These are phyloP conservation scores for Parsonsia alboflavescens DNA, from an alignment of 257 asterid genomes.

Conservation along the genomic window DNA sequence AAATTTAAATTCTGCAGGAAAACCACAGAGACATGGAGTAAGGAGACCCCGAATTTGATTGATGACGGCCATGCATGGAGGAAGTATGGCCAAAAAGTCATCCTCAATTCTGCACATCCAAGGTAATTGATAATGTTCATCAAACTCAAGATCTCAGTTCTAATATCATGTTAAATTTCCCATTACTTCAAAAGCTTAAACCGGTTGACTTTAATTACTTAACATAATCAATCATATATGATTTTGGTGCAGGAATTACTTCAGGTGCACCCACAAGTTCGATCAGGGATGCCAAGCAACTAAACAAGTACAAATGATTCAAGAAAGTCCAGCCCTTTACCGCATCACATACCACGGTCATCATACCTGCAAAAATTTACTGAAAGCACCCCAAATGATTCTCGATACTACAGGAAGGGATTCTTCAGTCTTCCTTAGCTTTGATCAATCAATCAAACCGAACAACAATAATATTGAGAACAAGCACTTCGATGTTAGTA, in stretches of 20 bases:
- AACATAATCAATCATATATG: too few species aligned
- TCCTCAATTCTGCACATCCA: conserved; percentile 46
- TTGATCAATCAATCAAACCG: conserved; percentile 22
- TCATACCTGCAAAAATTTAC: conserved; percentile 42
- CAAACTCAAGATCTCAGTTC: too few species aligned
- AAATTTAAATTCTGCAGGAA: conserved; percentile 31
- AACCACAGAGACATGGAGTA: conserved; percentile 31
- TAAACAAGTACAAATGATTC: conserved; percentile 52
- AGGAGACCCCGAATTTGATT: conserved; percentile 22
- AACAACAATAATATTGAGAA: background rate
- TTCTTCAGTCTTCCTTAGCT: conserved; percentile 41
- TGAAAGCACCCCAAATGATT: conserved; percentile 19
- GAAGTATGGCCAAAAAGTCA: conserved; percentile 68
- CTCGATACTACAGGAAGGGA: conserved; percentile 25
- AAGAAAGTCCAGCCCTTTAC: conserved; percentile 44
- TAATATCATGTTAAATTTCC: too few species aligned
- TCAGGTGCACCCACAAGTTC: conserved; percentile 63
- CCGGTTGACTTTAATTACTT: too few species aligned
- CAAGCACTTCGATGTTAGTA: too few species aligned
- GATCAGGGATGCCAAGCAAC: conserved; percentile 63
- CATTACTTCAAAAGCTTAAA: too few species aligned
- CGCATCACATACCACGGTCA: conserved; percentile 51
- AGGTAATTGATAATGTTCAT: conserved; percentile 43
- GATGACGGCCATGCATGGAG: conserved; percentile 79
- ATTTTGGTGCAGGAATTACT: conserved; percentile 51